Percentiles rank a stretch among this genome's conserved stretches.
Evolutionary conservation across 441 rosid species (phyloP).

Genomic region (Bruguiera hainesii): DNA sequence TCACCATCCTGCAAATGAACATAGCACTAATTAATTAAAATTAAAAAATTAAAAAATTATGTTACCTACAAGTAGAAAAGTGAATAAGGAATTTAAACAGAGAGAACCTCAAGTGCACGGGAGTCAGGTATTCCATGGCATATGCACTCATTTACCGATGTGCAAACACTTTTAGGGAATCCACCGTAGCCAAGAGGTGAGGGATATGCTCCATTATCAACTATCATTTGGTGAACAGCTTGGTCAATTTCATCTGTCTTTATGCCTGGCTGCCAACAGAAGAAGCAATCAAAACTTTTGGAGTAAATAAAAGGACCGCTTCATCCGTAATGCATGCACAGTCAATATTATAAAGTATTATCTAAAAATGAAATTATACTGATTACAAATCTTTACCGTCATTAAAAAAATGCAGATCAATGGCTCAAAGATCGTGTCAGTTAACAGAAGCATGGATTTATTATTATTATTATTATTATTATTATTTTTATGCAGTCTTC

Average conservation of each 20-base stretch:
- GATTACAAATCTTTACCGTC: background rate
- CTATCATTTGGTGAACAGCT: conserved; percentile 89
- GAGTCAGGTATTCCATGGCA: conserved; percentile 98
- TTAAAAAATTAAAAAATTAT: background rate
- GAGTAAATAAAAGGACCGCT: conserved; percentile 5
- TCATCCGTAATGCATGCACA: conserved; percentile 8
- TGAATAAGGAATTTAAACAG: conserved; percentile 12
- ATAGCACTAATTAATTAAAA: conserved; percentile 8
- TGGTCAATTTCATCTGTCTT: conserved; percentile 81
- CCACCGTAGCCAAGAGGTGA: conserved; percentile 98
- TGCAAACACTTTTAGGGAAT: conserved; percentile 96
- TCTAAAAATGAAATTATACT: background rate
- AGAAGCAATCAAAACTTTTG: conserved; percentile 19
- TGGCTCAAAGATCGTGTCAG: background rate
- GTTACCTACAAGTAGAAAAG: conserved; percentile 2
- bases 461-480: no score
- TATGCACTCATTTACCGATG: conserved; percentile 93
- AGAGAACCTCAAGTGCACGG: conserved; percentile 67
- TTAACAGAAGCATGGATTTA: no score
- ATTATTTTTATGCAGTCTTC: no score
- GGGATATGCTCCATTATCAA: conserved; percentile 95
- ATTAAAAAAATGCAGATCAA: conserved; percentile 4
- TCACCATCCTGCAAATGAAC: conserved; percentile 77
- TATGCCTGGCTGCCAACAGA: conserved; percentile 73
- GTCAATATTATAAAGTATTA: background rate